Evolutionary conservation across 176 grass and related monocot species (phyloP).

Genomic region (Zoysia pacifica): DNA sequence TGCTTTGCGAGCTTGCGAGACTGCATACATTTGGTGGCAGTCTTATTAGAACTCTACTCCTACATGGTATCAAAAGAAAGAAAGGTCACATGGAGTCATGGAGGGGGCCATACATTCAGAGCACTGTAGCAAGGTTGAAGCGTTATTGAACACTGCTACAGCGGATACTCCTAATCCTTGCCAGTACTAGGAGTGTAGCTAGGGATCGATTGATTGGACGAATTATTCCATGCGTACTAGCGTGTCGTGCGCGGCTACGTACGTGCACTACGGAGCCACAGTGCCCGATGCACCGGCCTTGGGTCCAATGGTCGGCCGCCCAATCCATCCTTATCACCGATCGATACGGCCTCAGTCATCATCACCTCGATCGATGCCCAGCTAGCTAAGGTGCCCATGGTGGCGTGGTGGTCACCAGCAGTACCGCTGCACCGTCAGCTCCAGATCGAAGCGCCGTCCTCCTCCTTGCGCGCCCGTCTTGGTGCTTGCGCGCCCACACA

Average conservation of each 20-base stretch:
- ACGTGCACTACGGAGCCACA: not conserved
- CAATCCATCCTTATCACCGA: not conserved
- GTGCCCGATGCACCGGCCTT: not conserved
- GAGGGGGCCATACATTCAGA: too few species aligned
- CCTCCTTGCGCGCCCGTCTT: not conserved
- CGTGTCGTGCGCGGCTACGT: not conserved
- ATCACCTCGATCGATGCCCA: not conserved
- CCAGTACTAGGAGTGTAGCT: too few species aligned
- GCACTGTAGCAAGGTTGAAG: not conserved
- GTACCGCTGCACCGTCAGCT: not conserved
- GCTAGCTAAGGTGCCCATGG: not conserved
- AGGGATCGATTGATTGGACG: not conserved
- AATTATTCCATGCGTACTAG: not conserved
- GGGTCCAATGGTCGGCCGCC: not conserved
- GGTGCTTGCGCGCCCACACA: not conserved
- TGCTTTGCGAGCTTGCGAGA: too few species aligned
- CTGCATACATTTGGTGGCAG: too few species aligned
- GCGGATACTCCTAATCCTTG: not conserved
- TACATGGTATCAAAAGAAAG: too few species aligned
- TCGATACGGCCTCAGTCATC: too few species aligned
- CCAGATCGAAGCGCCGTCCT: not conserved
- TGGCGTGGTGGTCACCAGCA: too few species aligned
- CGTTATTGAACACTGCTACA: not conserved
- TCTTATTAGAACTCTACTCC: too few species aligned
- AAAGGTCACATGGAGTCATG: too few species aligned